phyloP scores from a whole-genome alignment of 306 rosid species.

The Crotalaria pallida region DNA sequence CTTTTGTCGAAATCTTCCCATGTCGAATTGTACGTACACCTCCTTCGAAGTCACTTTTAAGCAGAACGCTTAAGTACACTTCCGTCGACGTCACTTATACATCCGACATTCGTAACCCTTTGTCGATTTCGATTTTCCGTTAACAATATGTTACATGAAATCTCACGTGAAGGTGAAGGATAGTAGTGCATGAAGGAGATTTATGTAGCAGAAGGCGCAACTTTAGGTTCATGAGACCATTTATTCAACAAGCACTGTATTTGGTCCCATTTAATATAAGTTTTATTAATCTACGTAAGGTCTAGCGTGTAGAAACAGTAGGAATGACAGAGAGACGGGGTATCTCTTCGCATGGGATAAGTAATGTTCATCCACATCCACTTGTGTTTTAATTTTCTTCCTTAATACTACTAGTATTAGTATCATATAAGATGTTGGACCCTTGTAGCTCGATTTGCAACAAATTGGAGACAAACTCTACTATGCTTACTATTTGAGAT shows the following conservation, averaged over 20 bases:
- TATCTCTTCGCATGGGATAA: slow-evolving; percentile 32
- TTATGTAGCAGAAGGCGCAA: slow-evolving; percentile 2
- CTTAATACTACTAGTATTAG: too few relatives aligned
- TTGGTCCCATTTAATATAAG: background rate
- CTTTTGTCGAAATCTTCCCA: too few relatives aligned
- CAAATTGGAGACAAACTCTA: background rate
- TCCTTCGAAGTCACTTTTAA: too few relatives aligned
- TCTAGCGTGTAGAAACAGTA: background rate
- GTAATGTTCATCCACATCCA: background rate
- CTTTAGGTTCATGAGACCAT: background rate
- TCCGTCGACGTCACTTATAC: too few relatives aligned
- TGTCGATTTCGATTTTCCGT: too few relatives aligned
- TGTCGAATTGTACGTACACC: too few relatives aligned
- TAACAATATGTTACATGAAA: slow-evolving; percentile 11
- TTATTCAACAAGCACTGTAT: slow-evolving; percentile 11
- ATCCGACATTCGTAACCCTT: too few relatives aligned
- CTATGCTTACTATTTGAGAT: slow-evolving; percentile 9
- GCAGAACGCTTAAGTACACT: too few relatives aligned
- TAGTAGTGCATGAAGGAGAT: background rate
- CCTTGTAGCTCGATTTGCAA: slow-evolving; percentile 3
- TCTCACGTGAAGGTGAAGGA: slow-evolving; percentile 16
- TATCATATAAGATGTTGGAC: slow-evolving; percentile 5
- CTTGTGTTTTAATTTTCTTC: background rate
- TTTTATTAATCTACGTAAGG: background rate
- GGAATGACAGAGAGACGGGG: slow-evolving; percentile 22